A percentile compares a stretch with the other conserved stretches of the same genome.
These are phyloP conservation scores for Blastobotrys capitulatus DNA, from an alignment of 1,139 yeast species.

Conservation along the genomic window DNA sequence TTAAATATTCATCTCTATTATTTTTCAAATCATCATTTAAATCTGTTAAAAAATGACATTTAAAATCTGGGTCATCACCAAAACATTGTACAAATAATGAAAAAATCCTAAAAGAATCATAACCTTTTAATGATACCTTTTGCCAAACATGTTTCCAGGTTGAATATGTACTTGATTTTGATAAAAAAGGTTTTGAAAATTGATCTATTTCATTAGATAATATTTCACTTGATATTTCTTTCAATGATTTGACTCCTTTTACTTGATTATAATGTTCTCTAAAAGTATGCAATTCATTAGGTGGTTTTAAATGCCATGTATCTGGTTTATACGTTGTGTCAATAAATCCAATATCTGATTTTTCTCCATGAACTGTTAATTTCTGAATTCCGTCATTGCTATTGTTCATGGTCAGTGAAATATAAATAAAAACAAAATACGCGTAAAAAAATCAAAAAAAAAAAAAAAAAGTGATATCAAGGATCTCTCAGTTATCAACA, in stretches of 20 bases:
- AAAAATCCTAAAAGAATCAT: constrained; percentile 25
- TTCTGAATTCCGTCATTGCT: no score
- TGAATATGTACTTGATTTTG: not conserved
- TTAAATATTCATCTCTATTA: not conserved
- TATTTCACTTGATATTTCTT: not conserved
- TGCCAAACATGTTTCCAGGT: constrained; percentile 27
- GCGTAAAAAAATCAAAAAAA: no score
- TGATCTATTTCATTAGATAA: not conserved
- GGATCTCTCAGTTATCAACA: no score
- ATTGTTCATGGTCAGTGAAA: no score
- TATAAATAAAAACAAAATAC: no score
- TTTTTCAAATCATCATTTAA: not conserved
- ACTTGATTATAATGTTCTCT: no score
- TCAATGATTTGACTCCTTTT: not conserved
- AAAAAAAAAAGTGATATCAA: no score
- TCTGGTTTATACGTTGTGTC: constrained; percentile 10
- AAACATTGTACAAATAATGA: constrained; percentile 21
- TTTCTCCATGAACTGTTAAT: not conserved
- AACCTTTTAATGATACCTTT: constrained; percentile 19
- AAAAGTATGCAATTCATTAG: constrained; percentile 1
- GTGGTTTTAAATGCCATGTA: constrained; percentile 6
- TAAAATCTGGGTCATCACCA: constrained; percentile 18
- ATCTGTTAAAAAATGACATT: constrained; percentile 15
- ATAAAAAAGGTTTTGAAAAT: not conserved
- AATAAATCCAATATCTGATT: constrained; percentile 5